Evolutionary conservation across 257 asterid species (phyloP).

Genomic region (Solanum corneliomulleri): DNA sequence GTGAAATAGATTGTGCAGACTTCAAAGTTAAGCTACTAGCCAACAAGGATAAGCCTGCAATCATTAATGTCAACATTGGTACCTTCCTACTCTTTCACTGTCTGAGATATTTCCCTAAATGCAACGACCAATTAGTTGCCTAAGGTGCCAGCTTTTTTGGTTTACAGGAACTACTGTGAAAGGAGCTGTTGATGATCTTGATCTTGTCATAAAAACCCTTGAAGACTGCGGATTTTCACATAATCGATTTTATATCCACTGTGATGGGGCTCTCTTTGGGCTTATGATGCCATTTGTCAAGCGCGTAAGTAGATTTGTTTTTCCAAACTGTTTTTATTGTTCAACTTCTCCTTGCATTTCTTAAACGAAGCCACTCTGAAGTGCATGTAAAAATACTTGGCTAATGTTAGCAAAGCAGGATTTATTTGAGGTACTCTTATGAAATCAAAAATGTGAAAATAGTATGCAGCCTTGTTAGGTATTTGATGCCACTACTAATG

Average conservation of each 20-base stretch:
- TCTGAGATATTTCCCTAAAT: background rate
- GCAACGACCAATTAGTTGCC: background rate
- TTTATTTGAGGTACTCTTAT: background rate
- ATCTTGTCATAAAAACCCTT: slow-evolving; percentile 82
- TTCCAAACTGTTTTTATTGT: background rate
- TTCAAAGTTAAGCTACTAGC: slow-evolving; percentile 52
- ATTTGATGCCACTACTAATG: background rate
- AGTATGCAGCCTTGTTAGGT: background rate
- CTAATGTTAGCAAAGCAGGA: background rate
- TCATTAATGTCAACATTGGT: slow-evolving; percentile 91
- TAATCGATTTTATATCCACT: slow-evolving; percentile 87
- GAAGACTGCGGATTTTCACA: slow-evolving; percentile 75
- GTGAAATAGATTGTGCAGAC: slow-evolving; percentile 85
- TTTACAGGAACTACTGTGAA: slow-evolving; percentile 91
- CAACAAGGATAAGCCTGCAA: slow-evolving; percentile 83
- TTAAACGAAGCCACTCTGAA: background rate
- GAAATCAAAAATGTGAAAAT: background rate
- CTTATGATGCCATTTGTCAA: slow-evolving; percentile 99
- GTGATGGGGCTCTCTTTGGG: slow-evolving; percentile 96
- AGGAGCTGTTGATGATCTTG: slow-evolving; percentile 99
- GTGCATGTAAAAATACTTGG: background rate
- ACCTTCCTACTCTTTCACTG: background rate
- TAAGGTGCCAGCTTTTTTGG: background rate
- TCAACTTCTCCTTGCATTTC: background rate
- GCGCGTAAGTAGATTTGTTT: slow-evolving; percentile 32